These are phyloP conservation scores for Sutorius australiensis DNA, from an alignment of 768 basidiomycete species.

Conservation along the genomic window DNA sequence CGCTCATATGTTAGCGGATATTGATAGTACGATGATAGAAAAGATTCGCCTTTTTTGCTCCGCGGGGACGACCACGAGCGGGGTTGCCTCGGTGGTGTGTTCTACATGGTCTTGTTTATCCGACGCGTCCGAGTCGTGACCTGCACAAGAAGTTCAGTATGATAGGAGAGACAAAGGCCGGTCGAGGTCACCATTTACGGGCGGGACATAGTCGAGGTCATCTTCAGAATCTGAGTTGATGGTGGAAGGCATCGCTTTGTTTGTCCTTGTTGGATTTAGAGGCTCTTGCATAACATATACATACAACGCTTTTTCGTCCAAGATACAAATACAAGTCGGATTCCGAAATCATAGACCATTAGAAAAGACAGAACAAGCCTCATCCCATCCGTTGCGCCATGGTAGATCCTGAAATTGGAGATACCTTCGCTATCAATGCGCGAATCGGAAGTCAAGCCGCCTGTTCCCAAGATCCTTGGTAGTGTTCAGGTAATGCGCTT, in stretches of 20 bases:
- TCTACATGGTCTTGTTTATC: conserved; percentile 38
- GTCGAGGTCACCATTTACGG: conserved; percentile 33
- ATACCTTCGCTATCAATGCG: conserved; percentile 36
- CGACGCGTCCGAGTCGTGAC: conserved; percentile 37
- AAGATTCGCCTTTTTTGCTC: conserved; percentile 44
- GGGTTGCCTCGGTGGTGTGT: conserved; percentile 12
- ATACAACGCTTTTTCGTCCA: conserved; percentile 9
- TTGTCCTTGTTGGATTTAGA: conserved; percentile 28
- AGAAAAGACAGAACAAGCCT: neutral
- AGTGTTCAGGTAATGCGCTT: conserved; percentile 41
- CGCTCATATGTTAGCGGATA: neutral
- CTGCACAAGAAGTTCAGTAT: neutral
- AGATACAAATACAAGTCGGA: neutral
- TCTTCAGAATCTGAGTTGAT: conserved; percentile 58
- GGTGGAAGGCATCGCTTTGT: conserved; percentile 20
- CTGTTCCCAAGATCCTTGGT: conserved; percentile 53
- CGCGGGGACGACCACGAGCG: conserved; percentile 33
- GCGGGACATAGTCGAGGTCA: conserved; percentile 60
- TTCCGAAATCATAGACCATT: neutral
- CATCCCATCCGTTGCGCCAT: neutral
- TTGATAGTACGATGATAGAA: neutral
- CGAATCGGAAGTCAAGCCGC: conserved; percentile 60
- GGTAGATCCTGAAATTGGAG: neutral
- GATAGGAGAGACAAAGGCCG: neutral
- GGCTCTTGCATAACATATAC: conserved; percentile 15